Conservation (phyloP, 2,329 filamentous ascomycete genomes). For the Colletotrichum sp. region DNA sequence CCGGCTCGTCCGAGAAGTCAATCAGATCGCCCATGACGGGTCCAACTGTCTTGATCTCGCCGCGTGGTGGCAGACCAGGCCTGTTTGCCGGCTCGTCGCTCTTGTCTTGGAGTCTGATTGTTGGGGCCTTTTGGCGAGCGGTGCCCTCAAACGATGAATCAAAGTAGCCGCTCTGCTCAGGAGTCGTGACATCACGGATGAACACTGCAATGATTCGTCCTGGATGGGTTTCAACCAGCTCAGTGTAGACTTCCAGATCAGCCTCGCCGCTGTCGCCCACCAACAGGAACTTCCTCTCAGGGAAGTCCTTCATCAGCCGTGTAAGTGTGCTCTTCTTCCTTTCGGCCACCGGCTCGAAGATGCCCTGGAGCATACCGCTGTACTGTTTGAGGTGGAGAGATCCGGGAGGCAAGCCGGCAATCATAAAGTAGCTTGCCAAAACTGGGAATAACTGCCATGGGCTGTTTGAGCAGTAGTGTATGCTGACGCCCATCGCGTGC, state of each 20-base stretch:
- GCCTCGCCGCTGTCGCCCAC: slow-evolving; percentile 97
- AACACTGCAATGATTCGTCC: slow-evolving; percentile 86
- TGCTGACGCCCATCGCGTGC: slow-evolving; percentile 78
- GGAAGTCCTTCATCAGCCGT: slow-evolving; percentile 87
- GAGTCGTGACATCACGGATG: slow-evolving; percentile 93
- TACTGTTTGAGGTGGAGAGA: slow-evolving; percentile 97
- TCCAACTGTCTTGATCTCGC: slow-evolving; percentile 31
- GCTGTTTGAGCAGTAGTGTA: slow-evolving; percentile 99
- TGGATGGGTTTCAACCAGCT: slow-evolving; percentile 84
- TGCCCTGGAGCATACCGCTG: slow-evolving; percentile 94
- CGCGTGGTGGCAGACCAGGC: slow-evolving; percentile 36
- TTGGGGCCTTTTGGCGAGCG: slow-evolving; percentile 29
- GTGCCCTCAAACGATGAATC: slow-evolving; percentile 57
- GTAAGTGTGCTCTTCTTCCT: slow-evolving; percentile 89
- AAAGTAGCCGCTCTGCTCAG: slow-evolving; percentile 76
- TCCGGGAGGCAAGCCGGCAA: slow-evolving; percentile 80
- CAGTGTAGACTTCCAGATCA: slow-evolving; percentile 95
- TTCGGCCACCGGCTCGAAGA: slow-evolving; percentile 96
- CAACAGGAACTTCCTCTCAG: slow-evolving; percentile 84
- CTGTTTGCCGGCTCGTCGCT: slow-evolving; percentile 25
- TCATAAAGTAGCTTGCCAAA: slow-evolving; percentile 81
- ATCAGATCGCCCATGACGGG: slow-evolving; percentile 64
- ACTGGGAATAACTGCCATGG: slow-evolving; percentile 97
- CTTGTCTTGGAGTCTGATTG: slow-evolving; percentile 15
- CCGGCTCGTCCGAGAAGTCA: slow-evolving; percentile 62